Percentiles rank a stretch among this genome's conserved stretches.
These are phyloP conservation scores for Linnemannia elongata DNA, from an alignment of 192 early-diverging fungal species.

Conservation along the genomic window DNA sequence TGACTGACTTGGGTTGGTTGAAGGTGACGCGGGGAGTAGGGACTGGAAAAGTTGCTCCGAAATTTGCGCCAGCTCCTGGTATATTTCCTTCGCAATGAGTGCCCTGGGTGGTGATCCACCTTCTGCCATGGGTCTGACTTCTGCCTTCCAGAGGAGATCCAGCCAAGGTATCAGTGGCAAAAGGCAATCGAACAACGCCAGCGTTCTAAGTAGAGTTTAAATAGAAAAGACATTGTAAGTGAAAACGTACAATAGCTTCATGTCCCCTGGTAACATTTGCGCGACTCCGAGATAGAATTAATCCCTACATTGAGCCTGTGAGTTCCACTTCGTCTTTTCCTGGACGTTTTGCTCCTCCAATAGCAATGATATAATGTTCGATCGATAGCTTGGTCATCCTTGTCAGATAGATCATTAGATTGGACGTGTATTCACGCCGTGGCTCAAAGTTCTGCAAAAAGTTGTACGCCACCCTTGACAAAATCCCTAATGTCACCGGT, in stretches of 20 bases:
- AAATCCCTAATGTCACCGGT: conserved; percentile 43
- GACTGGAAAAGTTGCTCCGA: conserved; percentile 22
- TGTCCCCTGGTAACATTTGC: background rate
- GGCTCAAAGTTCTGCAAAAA: conserved; percentile 50
- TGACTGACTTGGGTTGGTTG: background rate
- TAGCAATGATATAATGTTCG: conserved; percentile 34
- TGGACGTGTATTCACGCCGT: conserved; percentile 38
- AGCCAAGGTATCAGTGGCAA: conserved; percentile 45
- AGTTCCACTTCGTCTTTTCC: conserved; percentile 39
- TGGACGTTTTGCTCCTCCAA: conserved; percentile 17
- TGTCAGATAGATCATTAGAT: conserved; percentile 31
- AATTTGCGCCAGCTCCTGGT: conserved; percentile 41
- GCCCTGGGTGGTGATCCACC: background rate
- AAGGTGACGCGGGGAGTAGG: conserved; percentile 22
- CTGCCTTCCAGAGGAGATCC: conserved; percentile 37
- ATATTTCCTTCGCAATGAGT: conserved; percentile 44
- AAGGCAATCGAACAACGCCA: conserved; percentile 47
- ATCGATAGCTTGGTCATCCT: conserved; percentile 48
- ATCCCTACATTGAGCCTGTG: conserved; percentile 47
- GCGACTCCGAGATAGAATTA: background rate
- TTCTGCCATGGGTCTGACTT: conserved; percentile 1
- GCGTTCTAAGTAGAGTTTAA: conserved; percentile 25
- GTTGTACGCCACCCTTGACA: conserved; percentile 34
- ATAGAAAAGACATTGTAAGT: background rate
- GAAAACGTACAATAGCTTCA: background rate